Evolutionary conservation across 495 filamentous ascomycete genomes (phyloP), one percentile per base, ranked within the genome.

Genomic region (Acidiella bohemica): DNA sequence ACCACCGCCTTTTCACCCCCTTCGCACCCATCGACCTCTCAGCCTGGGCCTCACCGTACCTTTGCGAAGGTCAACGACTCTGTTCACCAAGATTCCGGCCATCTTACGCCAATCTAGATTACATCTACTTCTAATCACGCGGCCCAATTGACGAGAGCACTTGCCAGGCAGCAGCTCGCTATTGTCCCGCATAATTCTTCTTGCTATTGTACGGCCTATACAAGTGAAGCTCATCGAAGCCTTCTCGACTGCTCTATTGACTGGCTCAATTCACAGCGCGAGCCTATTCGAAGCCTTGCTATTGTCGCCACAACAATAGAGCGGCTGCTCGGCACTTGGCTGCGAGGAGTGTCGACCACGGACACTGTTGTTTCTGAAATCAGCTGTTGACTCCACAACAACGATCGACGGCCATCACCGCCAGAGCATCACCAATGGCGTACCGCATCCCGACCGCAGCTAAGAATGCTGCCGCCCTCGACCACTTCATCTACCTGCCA

Each of bases 401-500:
- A 37, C 16, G 2, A 39, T 39, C 36, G 12, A 37, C 19, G 6
- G 11, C 34, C 19, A 39, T 9, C 8, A 11, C 31, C 8, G 10
- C 39, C 18, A 46, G 13, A 5, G 12, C 3, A 36, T 18, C 32
- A 34, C 57, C 42, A 44, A 70, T 67, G 61, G 58, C 63, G 40
- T 60, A 53, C 46, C 54, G 51, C 42, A 32, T 53, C 24, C 38
- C 47, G n/a, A 61, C 59, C 14, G 38, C 59, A 28, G 51, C 59
- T 4, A 59, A 73, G 65, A 86, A 92, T 65, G 73, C 81, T 57
- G 74, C 74, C 41, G 90, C 90, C 23, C 75, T 97, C 47, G 84
- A 93, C 31, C 71, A 85, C 46, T 96, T 97, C 59, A 72, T 96
- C 58, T 78, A 80, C 50, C 67, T 72, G 47, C 80, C 80, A 9